Evolutionary conservation across 2,329 filamentous ascomycete genomes (phyloP).

Genomic region (Colletotrichum australisinense): DNA sequence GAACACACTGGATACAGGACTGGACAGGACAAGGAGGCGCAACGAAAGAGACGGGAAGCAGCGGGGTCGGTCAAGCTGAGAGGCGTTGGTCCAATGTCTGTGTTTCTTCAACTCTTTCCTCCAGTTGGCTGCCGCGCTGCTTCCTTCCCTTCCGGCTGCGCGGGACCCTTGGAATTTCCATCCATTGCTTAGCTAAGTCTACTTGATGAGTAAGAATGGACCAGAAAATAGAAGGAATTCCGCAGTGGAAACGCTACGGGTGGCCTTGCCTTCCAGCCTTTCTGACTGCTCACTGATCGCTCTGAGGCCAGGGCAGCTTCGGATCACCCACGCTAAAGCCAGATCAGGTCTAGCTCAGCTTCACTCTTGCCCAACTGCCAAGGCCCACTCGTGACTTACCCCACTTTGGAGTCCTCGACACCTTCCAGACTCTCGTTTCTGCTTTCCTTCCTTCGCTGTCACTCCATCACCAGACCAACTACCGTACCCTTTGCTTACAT

Average conservation of each 20-base stretch:
- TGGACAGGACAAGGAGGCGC: neutral
- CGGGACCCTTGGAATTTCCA: conserved; percentile 8
- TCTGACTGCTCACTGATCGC: neutral
- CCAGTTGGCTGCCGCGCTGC: too few relatives aligned
- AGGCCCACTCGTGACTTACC: neutral
- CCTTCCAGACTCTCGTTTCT: conserved; percentile 6
- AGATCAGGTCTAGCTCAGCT: neutral
- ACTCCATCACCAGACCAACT: neutral
- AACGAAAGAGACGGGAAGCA: neutral
- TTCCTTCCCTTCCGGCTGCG: conserved; percentile 11
- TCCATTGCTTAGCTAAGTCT: neutral
- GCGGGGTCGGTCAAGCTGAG: neutral
- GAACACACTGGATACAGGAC: neutral
- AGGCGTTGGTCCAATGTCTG: neutral
- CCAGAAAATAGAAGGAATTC: neutral
- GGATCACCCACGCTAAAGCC: conserved; percentile 4
- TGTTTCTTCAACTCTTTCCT: neutral
- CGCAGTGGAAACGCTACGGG: conserved; percentile 1
- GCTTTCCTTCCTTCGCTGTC: neutral
- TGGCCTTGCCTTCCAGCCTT: neutral
- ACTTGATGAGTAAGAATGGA: neutral
- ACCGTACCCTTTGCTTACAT: neutral
- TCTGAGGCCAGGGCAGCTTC: conserved; percentile 4
- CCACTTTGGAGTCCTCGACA: conserved; percentile 15
- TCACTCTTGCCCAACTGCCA: too few relatives aligned